Percentiles rank a stretch among this genome's conserved stretches.
phyloP scores from a whole-genome alignment of 768 basidiomycete genomes.

The Hericium coralloides region DNA sequence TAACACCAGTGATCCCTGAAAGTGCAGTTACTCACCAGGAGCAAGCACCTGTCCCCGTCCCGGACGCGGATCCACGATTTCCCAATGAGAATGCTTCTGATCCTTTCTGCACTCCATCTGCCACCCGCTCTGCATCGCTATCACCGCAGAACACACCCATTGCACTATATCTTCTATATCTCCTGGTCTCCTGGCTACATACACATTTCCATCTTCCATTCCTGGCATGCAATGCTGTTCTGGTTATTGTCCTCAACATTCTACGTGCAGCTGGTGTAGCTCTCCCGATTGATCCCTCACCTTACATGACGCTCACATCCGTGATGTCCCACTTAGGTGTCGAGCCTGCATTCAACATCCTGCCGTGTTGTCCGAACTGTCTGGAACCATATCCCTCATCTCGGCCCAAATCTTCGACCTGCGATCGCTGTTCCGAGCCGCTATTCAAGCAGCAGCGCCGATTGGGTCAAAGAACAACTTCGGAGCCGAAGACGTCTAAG shows the following conservation, averaged over 20 bases:
- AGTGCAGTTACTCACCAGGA: no score
- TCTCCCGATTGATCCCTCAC: neutral
- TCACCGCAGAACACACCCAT: neutral
- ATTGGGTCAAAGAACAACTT: neutral
- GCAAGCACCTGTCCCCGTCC: no score
- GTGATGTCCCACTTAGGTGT: neutral
- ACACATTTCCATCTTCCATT: neutral
- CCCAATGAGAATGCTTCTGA: neutral
- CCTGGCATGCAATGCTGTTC: neutral
- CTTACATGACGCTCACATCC: neutral
- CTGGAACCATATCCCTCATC: neutral
- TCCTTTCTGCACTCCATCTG: neutral
- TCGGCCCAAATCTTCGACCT: neutral
- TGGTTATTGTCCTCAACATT: neutral
- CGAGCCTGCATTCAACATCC: neutral
- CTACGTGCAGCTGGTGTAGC: neutral
- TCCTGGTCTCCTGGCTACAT: neutral
- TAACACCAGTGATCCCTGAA: no score
- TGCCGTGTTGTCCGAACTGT: neutral
- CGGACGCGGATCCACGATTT: neutral
- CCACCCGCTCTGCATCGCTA: neutral
- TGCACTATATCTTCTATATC: neutral
- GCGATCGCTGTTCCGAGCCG: neutral
- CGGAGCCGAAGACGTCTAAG: neutral
- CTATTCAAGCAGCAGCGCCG: neutral